Evolutionary conservation across 345 rosid species (phyloP), one percentile per base, ranked within the genome.

Genomic region (Pseudoturritis turrita): DNA sequence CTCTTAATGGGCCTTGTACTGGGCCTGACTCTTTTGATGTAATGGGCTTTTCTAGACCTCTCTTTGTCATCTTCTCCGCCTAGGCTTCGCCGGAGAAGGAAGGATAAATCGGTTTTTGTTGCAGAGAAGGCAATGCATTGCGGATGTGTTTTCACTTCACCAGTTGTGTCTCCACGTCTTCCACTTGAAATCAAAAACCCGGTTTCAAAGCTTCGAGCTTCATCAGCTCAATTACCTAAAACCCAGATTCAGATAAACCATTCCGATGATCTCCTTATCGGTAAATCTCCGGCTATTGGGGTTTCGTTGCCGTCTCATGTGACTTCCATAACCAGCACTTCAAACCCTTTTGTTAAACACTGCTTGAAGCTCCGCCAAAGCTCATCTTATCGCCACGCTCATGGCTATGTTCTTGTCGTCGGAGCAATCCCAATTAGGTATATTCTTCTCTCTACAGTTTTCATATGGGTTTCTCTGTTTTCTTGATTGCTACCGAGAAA

Each of bases 281-380:
- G 43, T 41, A 61, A 35, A 39, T 53, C 49, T 25, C 63, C 44
- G 11, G 28, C n/a, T 58, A 40, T 5, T 37, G 74, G 29, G 44
- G 77, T 72, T 62, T 17, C 73, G 3, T 68, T 85, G 21, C 90
- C 86, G 13, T 78, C 81, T 29, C 84, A 82, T 71, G 79, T 87
- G 18, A 75, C 84, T 7, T 78, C 77, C 60, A 84, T 94, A 47
- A 69, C 86, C 3, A 89, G 97, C 79, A 78, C 93, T 15, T 75
- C 96, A 37, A 94, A 94, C 80, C 87, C 97, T 28, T 89, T 89
- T 69, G 86, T 94, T 29, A 91, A 88, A 77, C 97, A 91, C 83
- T 94, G 98, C 70, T 81, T 88, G 45, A 94, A 88, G 87, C 97
- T 94, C 47, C 84, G 83, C 6, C 88, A 78, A 40, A 86, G 82